Conservation (phyloP, 306 rosid species). For the Medicago arabica region DNA sequence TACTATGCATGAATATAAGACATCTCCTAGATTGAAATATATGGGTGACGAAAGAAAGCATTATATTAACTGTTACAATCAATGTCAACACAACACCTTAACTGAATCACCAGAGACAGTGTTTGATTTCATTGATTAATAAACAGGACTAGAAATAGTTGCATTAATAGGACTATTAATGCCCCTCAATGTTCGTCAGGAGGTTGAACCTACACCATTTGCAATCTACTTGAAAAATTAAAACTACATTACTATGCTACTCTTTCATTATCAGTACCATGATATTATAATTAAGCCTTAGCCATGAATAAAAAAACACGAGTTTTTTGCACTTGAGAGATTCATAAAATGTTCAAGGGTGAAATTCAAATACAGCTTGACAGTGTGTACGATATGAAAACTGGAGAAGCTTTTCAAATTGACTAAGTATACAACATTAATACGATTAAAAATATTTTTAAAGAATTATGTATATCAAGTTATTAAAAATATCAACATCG, state of each 20-base stretch:
- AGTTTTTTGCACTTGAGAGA: background rate
- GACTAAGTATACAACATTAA: too few relatives aligned
- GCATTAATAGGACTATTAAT: conserved; percentile 2
- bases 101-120: conserved; percentile 9
- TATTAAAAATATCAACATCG: too few relatives aligned
- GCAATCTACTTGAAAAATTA: too few relatives aligned
- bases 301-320: background rate
- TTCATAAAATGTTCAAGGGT: background rate
- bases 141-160: background rate
- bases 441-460: too few relatives aligned
- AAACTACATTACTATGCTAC: background rate
- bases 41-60: background rate
- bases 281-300: too few relatives aligned
- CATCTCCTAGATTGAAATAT: conserved; percentile 16
- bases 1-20: conserved; percentile 9
- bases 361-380: background rate
- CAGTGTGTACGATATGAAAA: background rate
- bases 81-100: conserved; percentile 2
- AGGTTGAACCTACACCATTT: too few relatives aligned
- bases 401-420: too few relatives aligned
- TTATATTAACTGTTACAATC: background rate
- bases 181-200: background rate
- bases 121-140: background rate
- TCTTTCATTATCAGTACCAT: background rate
- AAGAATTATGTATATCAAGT: too few relatives aligned